Evolutionary conservation across 345 rosid genomes (phyloP).

Genomic region (Gynandropsis gynandra): DNA sequence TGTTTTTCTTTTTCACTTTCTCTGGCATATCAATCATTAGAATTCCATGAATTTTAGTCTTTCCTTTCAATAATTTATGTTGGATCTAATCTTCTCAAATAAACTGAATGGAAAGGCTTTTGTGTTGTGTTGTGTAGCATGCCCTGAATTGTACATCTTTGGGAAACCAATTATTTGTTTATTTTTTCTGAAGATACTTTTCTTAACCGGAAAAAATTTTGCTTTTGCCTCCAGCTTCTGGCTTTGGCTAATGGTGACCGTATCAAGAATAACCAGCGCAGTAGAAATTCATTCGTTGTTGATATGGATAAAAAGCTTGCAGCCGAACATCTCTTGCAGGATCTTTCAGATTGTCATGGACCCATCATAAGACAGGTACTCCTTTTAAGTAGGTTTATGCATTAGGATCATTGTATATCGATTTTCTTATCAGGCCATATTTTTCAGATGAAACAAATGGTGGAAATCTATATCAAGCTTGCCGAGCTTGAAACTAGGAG

Average conservation of each 20-base stretch:
- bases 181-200: background rate
- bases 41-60: slow-evolving; percentile 7
- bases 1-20: slow-evolving; percentile 11
- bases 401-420: background rate
- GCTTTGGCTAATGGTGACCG: slow-evolving; percentile 97
- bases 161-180: slow-evolving; percentile 1
- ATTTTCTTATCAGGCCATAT: background rate
- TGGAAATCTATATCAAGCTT: slow-evolving; percentile 88
- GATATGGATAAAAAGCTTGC: slow-evolving; percentile 86
- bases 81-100: slow-evolving; percentile 15
- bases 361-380: slow-evolving; percentile 69
- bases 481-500: slow-evolving; percentile 93
- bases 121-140: slow-evolving; percentile 12
- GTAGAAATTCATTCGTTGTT: slow-evolving; percentile 83
- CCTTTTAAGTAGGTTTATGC: slow-evolving; percentile 15
- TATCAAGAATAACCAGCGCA: slow-evolving; percentile 87
- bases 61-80: slow-evolving; percentile 4
- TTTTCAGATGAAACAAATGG: slow-evolving; percentile 87
- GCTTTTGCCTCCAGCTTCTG: slow-evolving; percentile 52
- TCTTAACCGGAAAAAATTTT: slow-evolving; percentile 15
- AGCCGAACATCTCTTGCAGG: slow-evolving; percentile 73
- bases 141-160: slow-evolving; percentile 7
- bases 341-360: slow-evolving; percentile 63
- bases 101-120: slow-evolving; percentile 4
- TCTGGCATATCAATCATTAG: slow-evolving; percentile 17